Evolutionary conservation across 2,329 filamentous ascomycete species (phyloP), one percentile per base, ranked within the genome.

Genomic region (Aureobasidium zeae): DNA sequence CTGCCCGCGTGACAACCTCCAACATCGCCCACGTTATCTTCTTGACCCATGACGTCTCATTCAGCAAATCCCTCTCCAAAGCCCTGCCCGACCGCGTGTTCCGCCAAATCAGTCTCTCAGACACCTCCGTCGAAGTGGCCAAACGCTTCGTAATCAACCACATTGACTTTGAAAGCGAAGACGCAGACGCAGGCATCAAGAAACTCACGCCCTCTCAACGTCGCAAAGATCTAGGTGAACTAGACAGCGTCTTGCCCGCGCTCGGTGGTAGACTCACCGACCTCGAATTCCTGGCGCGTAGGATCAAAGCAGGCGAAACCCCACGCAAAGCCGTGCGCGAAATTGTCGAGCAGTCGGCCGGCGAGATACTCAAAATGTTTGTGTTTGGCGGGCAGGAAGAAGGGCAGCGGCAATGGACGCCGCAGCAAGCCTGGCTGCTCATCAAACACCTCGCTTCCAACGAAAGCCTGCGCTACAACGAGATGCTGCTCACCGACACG

Each of bases 11-110:
- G 20, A 88, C 91, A 0, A 85, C 86, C 33, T 81, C 82, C 41
- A 94, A 95, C 51, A 74, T 94, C 31, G 89, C 89, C 0, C 91
- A 96, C 61, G 87, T 96, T 45, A 81, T 98, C 46, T 94, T 96
- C 69, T 70, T 98, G 26, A 95, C 89, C 0, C 86, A 83, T 46
- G 89, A 96, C 51, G 76, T 86, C 1, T 85, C 86, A 0, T 94
- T 86, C 63, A 82, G 83, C 37, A 96, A 96, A 61, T 81, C 85
- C 0, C 69, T 96, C 2, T 80, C 83, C 47, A 91, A 86, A 58
- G 84, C 86, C 1, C 72, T 98, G 15, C 91, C 91, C 0, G 89
- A 95, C 56, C 78, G 91, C 19, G 83, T 95, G 10, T 94, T 96
- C 70, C 79, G 85, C 44, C 82, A 86, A 38, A 80, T 95, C 25